Conservation (phyloP, 331 rosid species). For the Cydonia oblonga region DNA sequence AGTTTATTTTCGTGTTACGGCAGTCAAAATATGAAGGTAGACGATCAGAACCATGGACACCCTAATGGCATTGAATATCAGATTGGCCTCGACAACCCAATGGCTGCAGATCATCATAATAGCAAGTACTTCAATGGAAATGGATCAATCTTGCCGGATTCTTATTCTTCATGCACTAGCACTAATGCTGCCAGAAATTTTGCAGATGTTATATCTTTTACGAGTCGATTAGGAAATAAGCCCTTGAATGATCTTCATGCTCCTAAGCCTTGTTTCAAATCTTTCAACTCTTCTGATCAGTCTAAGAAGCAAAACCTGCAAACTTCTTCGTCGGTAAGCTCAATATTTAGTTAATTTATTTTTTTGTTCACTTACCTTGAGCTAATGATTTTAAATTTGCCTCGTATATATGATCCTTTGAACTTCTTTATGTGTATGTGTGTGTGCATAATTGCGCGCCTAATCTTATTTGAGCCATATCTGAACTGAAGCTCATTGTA, state of each 20-base stretch:
- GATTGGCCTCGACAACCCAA: constrained; percentile 27
- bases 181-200: constrained; percentile 20
- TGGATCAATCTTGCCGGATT: constrained; percentile 16
- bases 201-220: constrained; percentile 62
- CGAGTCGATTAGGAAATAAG: constrained; percentile 34
- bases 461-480: background rate
- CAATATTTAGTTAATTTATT: background rate
- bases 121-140: constrained; percentile 26
- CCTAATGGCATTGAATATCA: constrained; percentile 25
- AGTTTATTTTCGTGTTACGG: constrained; percentile 7
- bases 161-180: constrained; percentile 24
- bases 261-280: constrained; percentile 30
- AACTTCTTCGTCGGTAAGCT: constrained; percentile 38
- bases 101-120: constrained; percentile 15
- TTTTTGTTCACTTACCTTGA: too few relatives aligned
- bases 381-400: too few relatives aligned
- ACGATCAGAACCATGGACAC: background rate
- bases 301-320: constrained; percentile 49
- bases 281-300: constrained; percentile 28
- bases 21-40: background rate
- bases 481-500: background rate
- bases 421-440: too few relatives aligned
- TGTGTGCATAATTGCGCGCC: too few relatives aligned
- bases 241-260: constrained; percentile 41
- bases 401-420: too few relatives aligned